Evolutionary conservation across 768 basidiomycete genomes (phyloP), one percentile per base, ranked within the genome.

Genomic region (Auricularia heimuer): DNA sequence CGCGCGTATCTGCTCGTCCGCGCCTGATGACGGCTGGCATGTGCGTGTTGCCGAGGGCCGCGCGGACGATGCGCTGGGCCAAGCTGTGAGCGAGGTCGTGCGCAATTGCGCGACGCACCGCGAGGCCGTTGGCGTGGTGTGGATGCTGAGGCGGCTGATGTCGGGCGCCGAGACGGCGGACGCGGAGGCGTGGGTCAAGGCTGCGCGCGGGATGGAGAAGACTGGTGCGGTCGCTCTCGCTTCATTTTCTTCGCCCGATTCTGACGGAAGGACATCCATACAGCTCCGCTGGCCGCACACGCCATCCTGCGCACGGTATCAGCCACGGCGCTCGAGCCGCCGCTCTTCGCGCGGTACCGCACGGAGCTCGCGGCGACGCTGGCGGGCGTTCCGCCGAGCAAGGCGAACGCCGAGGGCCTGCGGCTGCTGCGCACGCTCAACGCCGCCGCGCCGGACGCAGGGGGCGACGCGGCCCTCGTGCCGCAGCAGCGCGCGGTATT

Each of bases 311-410:
- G 80, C 8, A 82, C 86, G 3, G 75, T 94, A 51, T 81, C 85
- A 10, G 75, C 78, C 24, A 81, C 82, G 29, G 85, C 86, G 0
- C 80, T 85, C 1, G 93, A 94, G 68, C 85, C 85, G 7, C 82
- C 82, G 0, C 83, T 83, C 21, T 80, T 96, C 29, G 88, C 90
- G 69, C 81, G 92, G 21, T 90, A 89, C 71, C 84, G 94, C 21
- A 97, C 95, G 72, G 94, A 97, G 74, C 80, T 95, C 10, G 95
- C 96, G 0, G 88, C 92, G n/a, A 81, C 80, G 21, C 73, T 94
- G 3, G 77, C 90, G 0, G 89, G 88, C 29, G 79, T 97, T 14
- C 81, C 81, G 1, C 72, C 88, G 0, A 69, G 74, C 4, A 83
- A 85, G 54, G 86, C 85, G n/a, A 85, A 87, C 66, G 81, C 80